Base-by-base conservation (phyloP, 2,329 filamentous ascomycete genomes). In the Scytalidium lignicola region DNA sequence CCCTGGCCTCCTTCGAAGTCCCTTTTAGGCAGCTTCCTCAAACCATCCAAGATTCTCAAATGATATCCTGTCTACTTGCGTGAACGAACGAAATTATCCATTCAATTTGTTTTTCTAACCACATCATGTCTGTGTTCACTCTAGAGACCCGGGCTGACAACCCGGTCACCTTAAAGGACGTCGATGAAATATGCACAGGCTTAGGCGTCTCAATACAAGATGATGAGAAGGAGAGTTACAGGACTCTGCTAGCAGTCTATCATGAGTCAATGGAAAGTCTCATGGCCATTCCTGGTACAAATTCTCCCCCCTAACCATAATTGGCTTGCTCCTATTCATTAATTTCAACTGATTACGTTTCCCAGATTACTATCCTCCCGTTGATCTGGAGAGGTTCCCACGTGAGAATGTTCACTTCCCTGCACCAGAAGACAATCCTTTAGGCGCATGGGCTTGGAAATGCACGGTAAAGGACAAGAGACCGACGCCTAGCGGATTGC, bases 371-470 rank as follows among this genome's bases (percentile, higher is more conserved):
- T 51, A 60, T n/a, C 65, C 64, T 20, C 50, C 54, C 55, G 23
- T 61, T 1, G 63, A 69, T 51, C 47, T 63, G 17, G 46, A 56
- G 20, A 63, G 67, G 40, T 68, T 73, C 46, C 74, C 74, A 0
- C 71, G 75, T 22, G 60, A 72, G 43, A 62, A 73, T 44, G 47
- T 78, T 1, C 68, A 62, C 18, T 65, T 67, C 9, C 70, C 74
- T 3, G 45, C 60, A 0, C 50, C 55, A 15, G 61, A 65, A 21
- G 73, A 72, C 39, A 72, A 79, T 48, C 69, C 63, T 3, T 69
- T 71, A n/a, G 75, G 74, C 0, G 75, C 74, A 0, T 78, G 75
- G 74, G 74, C 74, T 1, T 74, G 77, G 55, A 72, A 67, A 37
- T 76, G 76, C 42, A 61, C 69, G 3, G 76, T 79, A 41, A 62